A percentile compares a stretch with the other conserved stretches of the same genome.
Evolutionary conservation across 331 rosid genomes (phyloP).

Genomic region (Stylosanthes scabra): DNA sequence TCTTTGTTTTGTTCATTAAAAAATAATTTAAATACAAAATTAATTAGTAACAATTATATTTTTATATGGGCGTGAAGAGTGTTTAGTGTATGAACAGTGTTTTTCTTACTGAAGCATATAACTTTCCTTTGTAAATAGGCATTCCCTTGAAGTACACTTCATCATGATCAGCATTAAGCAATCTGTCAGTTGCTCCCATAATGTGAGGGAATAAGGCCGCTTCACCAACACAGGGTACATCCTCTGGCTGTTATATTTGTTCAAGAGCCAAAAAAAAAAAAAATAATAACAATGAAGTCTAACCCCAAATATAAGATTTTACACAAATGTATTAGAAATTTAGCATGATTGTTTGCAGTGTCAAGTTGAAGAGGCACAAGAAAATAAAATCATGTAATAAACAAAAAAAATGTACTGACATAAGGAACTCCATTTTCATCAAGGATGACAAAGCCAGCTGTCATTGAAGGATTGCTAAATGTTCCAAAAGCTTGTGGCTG

Average conservation of each 20-base stretch:
- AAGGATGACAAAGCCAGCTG: constrained; percentile 76
- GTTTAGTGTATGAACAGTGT: too few relatives aligned
- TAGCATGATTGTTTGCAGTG: constrained; percentile 20
- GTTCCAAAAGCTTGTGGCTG: constrained; percentile 97
- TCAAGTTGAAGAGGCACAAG: neutral
- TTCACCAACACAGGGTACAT: constrained; percentile 83
- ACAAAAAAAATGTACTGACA: constrained; percentile 45
- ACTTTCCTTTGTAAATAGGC: constrained; percentile 92
- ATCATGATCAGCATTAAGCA: constrained; percentile 85
- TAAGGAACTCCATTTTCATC: constrained; percentile 76
- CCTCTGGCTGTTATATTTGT: constrained; percentile 67
- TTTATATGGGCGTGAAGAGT: too few relatives aligned
- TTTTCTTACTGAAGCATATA: constrained; percentile 32
- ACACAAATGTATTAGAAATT: neutral
- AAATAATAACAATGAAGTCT: neutral
- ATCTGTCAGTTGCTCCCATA: constrained; percentile 77
- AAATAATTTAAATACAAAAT: too few relatives aligned
- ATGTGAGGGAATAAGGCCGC: constrained; percentile 66
- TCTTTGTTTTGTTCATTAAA: too few relatives aligned
- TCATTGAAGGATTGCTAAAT: constrained; percentile 78
- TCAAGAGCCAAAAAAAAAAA: constrained; percentile 40
- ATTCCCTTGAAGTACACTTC: constrained; percentile 86
- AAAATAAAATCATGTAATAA: neutral
- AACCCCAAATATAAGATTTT: constrained; percentile 9
- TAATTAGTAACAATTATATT: too few relatives aligned